These are phyloP conservation scores for Hymenoscyphus scutula DNA, from an alignment of 2,329 filamentous ascomycete species.

Conservation along the genomic window DNA sequence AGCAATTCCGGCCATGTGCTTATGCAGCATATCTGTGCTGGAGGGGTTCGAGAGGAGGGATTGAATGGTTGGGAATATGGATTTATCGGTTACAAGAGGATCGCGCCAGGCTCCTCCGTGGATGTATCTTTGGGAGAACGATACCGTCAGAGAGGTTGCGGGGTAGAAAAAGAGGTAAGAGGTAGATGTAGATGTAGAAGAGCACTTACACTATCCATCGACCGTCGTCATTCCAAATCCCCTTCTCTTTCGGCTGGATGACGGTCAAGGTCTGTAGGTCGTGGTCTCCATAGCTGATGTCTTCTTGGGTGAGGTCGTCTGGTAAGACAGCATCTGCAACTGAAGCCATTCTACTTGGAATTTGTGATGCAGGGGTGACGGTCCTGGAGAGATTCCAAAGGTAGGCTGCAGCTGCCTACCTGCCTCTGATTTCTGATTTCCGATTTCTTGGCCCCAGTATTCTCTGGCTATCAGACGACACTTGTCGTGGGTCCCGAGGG, in stretches of 20 bases:
- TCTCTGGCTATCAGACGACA: background rate
- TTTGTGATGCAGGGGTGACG: background rate
- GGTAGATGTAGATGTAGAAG: background rate
- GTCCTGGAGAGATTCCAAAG: background rate
- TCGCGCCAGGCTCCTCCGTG: conserved; percentile 64
- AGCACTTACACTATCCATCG: conserved; percentile 5
- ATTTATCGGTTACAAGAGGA: conserved; percentile 38
- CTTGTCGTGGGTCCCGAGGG: background rate
- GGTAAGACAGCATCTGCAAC: background rate
- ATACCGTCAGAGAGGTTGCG: conserved; percentile 2
- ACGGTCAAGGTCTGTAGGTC: conserved; percentile 4
- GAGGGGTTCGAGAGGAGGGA: conserved; percentile 43
- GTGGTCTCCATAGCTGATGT: conserved; percentile 5
- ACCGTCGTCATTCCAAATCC: background rate
- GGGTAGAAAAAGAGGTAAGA: background rate
- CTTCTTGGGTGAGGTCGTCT: background rate
- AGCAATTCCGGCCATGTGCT: conserved; percentile 57
- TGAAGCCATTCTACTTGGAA: background rate
- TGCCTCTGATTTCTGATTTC: no score
- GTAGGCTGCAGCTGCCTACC: no score
- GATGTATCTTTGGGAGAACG: conserved; percentile 36
- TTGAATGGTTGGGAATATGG: conserved; percentile 45
- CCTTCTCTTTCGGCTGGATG: background rate
- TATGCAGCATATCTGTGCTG: conserved; percentile 1
- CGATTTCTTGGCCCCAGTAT: background rate